A percentile compares a stretch with the other conserved stretches of the same genome.
These are phyloP conservation scores for Aphanomyces cochlioides DNA, from an alignment of 352 stramenopile genomes.

Conservation along the genomic window DNA sequence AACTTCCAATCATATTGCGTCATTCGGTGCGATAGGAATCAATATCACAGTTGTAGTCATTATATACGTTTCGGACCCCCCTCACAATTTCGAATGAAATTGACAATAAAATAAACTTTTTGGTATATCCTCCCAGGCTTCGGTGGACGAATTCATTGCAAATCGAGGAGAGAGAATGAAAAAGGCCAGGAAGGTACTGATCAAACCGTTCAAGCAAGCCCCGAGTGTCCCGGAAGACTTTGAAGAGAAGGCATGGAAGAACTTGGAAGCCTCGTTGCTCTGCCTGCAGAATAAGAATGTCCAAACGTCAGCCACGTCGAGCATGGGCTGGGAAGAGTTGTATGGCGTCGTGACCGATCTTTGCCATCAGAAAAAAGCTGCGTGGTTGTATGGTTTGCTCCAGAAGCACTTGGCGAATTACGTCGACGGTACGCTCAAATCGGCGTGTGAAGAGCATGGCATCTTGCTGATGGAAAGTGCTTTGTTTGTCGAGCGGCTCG, in stretches of 20 bases:
- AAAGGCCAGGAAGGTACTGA: conserved; percentile 73
- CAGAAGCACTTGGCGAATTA: conserved; percentile 18
- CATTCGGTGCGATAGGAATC: no score
- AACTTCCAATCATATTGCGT: no score
- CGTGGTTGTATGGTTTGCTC: conserved; percentile 44
- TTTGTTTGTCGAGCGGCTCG: conserved; percentile 24
- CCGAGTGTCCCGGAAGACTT: conserved; percentile 72
- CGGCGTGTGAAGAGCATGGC: conserved; percentile 23
- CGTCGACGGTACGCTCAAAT: conserved; percentile 19
- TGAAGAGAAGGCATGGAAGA: conserved; percentile 72
- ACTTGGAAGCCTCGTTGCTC: conserved; percentile 58
- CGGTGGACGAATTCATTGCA: not conserved
- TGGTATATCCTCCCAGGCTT: not conserved
- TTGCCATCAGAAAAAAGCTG: conserved; percentile 91
- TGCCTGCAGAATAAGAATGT: conserved; percentile 55
- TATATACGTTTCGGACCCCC: no score
- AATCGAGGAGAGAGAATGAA: conserved; percentile 21
- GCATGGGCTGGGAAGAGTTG: conserved; percentile 61
- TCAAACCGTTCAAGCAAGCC: conserved; percentile 79
- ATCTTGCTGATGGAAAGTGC: conserved; percentile 24
- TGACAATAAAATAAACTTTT: no score
- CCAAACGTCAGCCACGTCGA: conserved; percentile 50
- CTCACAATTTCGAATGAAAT: no score
- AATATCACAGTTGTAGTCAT: no score
- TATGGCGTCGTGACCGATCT: conserved; percentile 85